Percentiles rank a stretch among this genome's conserved stretches.
Conservation (phyloP, 2,329 filamentous ascomycete species). For the Alternaria sp. region DNA sequence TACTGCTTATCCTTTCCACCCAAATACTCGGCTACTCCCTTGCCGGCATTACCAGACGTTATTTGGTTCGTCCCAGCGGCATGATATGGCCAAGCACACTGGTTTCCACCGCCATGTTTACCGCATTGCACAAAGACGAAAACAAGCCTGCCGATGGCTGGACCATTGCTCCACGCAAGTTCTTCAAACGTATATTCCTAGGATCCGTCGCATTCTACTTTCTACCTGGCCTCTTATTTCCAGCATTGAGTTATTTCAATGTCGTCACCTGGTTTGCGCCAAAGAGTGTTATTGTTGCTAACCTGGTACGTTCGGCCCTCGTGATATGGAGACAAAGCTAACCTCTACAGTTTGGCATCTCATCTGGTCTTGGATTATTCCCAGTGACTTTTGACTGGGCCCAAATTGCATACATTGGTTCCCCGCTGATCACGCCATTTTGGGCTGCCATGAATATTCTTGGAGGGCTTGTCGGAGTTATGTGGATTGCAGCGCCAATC, state of each 20-base stretch:
- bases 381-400: conserved; percentile 92
- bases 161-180: conserved; percentile 82
- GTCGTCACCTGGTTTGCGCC: conserved; percentile 89
- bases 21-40: conserved; percentile 89
- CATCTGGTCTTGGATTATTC: conserved; percentile 83
- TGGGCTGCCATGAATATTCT: conserved; percentile 88
- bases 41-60: conserved; percentile 80
- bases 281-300: conserved; percentile 83
- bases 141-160: conserved; percentile 84
- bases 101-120: conserved; percentile 90
- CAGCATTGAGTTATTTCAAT: conserved; percentile 87
- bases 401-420: conserved; percentile 87
- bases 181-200: conserved; percentile 79
- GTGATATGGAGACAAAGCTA: conserved; percentile 1
- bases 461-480: conserved; percentile 78
- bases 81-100: conserved; percentile 94
- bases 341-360: conserved; percentile 71
- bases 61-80: conserved; percentile 82
- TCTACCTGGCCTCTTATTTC: conserved; percentile 81
- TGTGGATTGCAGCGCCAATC: conserved; percentile 84
- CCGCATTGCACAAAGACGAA: conserved; percentile 82
- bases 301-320: conserved; percentile 63
- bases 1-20: conserved; percentile 83
- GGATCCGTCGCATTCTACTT: conserved; percentile 84
- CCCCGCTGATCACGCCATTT: conserved; percentile 82